Evolutionary conservation across 768 basidiomycete genomes (phyloP), one percentile per base, ranked within the genome.

Genomic region (Amanita fuliginea): DNA sequence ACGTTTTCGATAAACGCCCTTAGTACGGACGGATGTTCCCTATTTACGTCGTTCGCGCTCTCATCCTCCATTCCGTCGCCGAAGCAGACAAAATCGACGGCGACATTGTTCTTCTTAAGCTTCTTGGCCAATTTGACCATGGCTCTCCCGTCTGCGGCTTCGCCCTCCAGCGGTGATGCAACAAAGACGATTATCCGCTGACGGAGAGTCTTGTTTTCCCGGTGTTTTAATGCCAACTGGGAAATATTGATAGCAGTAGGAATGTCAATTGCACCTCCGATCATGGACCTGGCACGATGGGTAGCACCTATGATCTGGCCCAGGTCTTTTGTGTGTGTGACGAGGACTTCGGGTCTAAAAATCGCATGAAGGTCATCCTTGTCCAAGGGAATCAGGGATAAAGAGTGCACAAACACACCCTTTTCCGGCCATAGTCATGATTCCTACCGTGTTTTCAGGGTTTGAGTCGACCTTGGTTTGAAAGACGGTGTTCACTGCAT

Each of bases 91-190:
- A 98, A 73, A 65, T 99, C 96, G 21, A 98, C 76, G 1, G 94
- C 89, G 37, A 99, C 92, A 58, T 97, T 99, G 65, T 98, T 98
- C 82, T 99, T 99, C 76, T 97, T 97, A 54, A 99, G 74, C 66
- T 92, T 96, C 74, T 94, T 96, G 8, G 94, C 96, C 32, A 99
- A 77, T 62, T 82, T 85, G 56, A 87, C 71, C 77, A 94, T 83
- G 47, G 74, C 73, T 57, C 85, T 81, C 61, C 90, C 86, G 51
- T 88, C 83, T 9, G 83, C 78, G 6, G 73, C 81, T 26, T 70
- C 62, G 26, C 80, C 83, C 18, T 77, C 73, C n/a, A 93, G 66
- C 1, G 96, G 96, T 3, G 90, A 94, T 13, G 83, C 93, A 47
- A 93, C 83, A 57, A 98, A 96, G 39, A 91, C 87, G 61, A 99